A percentile compares a stretch with the other conserved stretches of the same genome.
phyloP scores from a whole-genome alignment of 768 basidiomycete genomes.

The Mycena venus region DNA sequence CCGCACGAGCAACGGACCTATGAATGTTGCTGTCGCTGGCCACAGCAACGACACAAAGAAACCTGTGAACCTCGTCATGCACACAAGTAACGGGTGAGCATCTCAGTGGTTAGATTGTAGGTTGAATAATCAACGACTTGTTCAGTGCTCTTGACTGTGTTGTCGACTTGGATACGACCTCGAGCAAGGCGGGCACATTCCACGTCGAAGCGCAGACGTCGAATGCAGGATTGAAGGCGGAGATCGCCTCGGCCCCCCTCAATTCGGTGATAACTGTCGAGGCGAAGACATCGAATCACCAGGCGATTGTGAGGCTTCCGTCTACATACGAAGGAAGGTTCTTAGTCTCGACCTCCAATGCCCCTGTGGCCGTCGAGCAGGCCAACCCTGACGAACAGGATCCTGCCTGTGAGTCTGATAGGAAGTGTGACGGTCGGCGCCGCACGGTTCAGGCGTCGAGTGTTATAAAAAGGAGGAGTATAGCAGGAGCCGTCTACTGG shows the following conservation, averaged over 20 bases:
- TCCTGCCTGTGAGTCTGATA: slow-evolving; percentile 2
- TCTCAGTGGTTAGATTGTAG: background rate
- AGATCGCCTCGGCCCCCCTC: slow-evolving; percentile 47
- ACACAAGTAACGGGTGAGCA: slow-evolving; percentile 59
- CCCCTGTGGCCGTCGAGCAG: slow-evolving; percentile 33
- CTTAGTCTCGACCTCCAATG: slow-evolving; percentile 42
- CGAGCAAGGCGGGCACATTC: slow-evolving; percentile 46
- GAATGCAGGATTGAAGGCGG: slow-evolving; percentile 45
- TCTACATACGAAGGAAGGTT: slow-evolving; percentile 59
- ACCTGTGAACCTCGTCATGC: slow-evolving; percentile 46
- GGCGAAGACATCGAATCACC: slow-evolving; percentile 45
- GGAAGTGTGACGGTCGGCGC: slow-evolving; percentile 40
- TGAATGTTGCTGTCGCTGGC: slow-evolving; percentile 52
- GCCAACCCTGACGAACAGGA: slow-evolving; percentile 46
- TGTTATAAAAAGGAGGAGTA: background rate
- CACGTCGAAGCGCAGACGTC: slow-evolving; percentile 43
- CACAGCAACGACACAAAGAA: slow-evolving; percentile 40
- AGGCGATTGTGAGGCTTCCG: slow-evolving; percentile 44
- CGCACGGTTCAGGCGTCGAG: slow-evolving; percentile 37
- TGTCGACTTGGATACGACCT: slow-evolving; percentile 48
- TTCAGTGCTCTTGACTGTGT: slow-evolving; percentile 48
- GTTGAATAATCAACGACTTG: background rate
- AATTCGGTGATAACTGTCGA: slow-evolving; percentile 48
- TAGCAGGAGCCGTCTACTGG: slow-evolving; percentile 25
- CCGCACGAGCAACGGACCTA: slow-evolving; percentile 56